Evolutionary conservation across 1,284 basidiomycete genomes (phyloP), one percentile per base, ranked within the genome.

Genomic region (Lentinula novae-zelandiae): DNA sequence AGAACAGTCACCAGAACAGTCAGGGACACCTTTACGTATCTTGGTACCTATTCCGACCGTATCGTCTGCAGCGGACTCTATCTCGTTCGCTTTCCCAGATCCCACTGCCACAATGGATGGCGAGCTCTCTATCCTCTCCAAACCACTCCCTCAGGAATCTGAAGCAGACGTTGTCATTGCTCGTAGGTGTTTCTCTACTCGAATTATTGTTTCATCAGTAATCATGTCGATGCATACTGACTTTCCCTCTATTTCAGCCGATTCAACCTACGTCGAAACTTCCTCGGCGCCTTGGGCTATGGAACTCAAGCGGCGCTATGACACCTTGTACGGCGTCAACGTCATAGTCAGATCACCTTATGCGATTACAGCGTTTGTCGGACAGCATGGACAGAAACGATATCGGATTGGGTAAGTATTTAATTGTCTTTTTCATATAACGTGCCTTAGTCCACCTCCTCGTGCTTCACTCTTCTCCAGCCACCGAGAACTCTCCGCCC

Each of bases 201-300:
- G 15, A 17, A 36, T 58, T 5, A 7, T 54, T 52, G 9, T 20
- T 46, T 7, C 44, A 46, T 46, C 42, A 44, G 6, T 44, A 13
- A 44, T 8, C 22, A 8, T 46, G 22, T 9, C 15, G n/a, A 10
- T 22, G 12, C 3, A 38, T 12, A 46, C 44, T 20, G 17, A 9
- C 9, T 2, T 60, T 34, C 13, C 5, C 12, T 44, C n/a, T 64
- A 39, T 60, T 57, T 33, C 33, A 58, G 89, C 81, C 62, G 88
- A 92, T 69, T 84, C 84, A 62, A 87, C 78, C 56, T 93, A 87
- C 69, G 83, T 92, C 36, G 90, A 93, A 69, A 92, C 88, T 1
- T 82, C 89, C 6, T 90, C 86, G 59, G 89, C 85, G 7, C 76
- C 80, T 31, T 88, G 86, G 27, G 89, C 89, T 13, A 81, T 83